Evolutionary conservation across 2,329 filamentous ascomycete genomes (phyloP).

Genomic region (Huntiella savannae): DNA sequence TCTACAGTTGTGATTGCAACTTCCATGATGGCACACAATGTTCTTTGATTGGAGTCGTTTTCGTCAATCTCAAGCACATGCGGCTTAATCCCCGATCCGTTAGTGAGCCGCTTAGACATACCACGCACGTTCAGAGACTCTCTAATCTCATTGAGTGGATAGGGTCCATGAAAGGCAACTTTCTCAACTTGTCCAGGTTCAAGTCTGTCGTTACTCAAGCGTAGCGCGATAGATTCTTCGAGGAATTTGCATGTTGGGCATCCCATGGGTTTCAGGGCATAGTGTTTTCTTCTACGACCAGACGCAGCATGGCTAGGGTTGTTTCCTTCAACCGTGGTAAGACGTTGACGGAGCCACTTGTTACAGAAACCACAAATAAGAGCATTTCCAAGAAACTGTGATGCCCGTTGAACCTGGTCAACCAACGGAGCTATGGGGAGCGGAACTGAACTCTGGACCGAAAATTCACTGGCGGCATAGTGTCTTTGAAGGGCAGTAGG

Average conservation of each 20-base stretch:
- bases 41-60: background rate
- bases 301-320: too few species aligned
- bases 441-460: too few species aligned
- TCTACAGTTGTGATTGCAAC: background rate
- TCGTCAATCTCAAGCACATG: background rate
- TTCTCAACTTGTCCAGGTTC: background rate
- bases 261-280: background rate
- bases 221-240: background rate
- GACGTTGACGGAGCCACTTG: too few species aligned
- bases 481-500: too few species aligned
- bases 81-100: background rate
- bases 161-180: background rate
- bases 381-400: too few species aligned
- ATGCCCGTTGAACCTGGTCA: too few species aligned
- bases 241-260: background rate
- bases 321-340: too few species aligned
- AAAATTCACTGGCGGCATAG: too few species aligned
- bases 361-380: too few species aligned
- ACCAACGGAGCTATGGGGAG: too few species aligned
- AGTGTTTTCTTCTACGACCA: background rate
- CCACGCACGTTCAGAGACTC: background rate
- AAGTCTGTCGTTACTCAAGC: background rate
- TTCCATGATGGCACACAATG: background rate
- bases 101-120: background rate
- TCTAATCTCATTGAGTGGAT: background rate